Conservation (phyloP, 2,329 filamentous ascomycete genomes). For the Calonectria ilicicola region DNA sequence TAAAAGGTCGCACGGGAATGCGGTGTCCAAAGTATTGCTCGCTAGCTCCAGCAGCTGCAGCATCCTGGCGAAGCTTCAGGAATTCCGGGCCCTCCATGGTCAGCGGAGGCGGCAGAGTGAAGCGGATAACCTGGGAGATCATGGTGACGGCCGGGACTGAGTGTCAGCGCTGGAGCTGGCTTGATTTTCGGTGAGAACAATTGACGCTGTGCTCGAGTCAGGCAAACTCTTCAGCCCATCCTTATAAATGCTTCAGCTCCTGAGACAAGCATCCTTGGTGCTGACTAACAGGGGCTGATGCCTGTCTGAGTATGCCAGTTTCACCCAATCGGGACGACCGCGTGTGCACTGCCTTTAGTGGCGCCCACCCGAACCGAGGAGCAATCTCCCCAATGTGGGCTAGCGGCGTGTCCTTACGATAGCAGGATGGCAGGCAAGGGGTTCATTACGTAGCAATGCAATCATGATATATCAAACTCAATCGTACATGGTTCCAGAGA, state of each 20-base stretch:
- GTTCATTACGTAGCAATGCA: not conserved
- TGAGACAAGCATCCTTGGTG: not conserved
- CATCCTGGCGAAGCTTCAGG: not conserved
- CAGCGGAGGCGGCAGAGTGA: not conserved
- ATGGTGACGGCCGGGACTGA: not conserved
- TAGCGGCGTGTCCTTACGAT: not conserved
- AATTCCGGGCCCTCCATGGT: not conserved
- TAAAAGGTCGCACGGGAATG: not conserved
- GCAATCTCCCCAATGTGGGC: not conserved
- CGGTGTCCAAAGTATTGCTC: not conserved
- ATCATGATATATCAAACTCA: not conserved
- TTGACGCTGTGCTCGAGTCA: not conserved
- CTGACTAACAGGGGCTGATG: constrained; percentile 1
- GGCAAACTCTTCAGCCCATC: not conserved
- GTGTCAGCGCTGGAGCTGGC: not conserved
- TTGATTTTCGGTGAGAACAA: not conserved
- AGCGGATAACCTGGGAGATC: not conserved
- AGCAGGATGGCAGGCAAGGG: not conserved
- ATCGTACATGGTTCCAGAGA: not conserved
- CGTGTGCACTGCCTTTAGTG: not conserved
- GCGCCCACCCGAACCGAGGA: not conserved
- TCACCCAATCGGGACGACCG: not conserved
- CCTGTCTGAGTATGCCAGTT: not conserved
- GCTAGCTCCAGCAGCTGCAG: not conserved
- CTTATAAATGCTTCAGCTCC: constrained; percentile 7